Evolutionary conservation across 1,139 yeast genomes (phyloP), one percentile per base, ranked within the genome.

Genomic region (Saccharomyces uvarum): DNA sequence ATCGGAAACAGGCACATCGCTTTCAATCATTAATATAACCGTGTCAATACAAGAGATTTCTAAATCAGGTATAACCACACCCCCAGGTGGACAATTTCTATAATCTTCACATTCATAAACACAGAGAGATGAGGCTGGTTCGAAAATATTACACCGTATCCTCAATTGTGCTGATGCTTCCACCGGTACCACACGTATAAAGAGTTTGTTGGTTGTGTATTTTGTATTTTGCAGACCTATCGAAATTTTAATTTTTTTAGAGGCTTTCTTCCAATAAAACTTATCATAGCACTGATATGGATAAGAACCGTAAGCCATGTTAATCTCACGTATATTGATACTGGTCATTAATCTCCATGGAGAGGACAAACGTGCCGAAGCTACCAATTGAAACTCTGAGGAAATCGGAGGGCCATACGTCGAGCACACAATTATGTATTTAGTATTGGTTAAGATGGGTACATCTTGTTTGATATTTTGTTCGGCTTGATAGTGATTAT

Each of bases 391-490:
- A 19, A 38, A 38, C 11, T 16, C 26, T 13, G 7, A 19, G 50
- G 19, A 67, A 61, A 61, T 49, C 56, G 59, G 50, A 57, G 61
- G n/a, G 59, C 57, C 33, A 58, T 56, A 27, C 60, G 57, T 49
- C 5, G 69, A 77, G 6, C 68, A 69, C n/a, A 76, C 61, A 0
- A 74, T 54, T 8, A 67, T 61, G 57, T 76, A 76, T 8, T 67
- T 67, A 7, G 63, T 64, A 0, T 72, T 73, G 0, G 75, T 63
- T 0, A 78, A 77, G 1, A 83, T 67, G 2, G 66, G 64, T 5
- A 78, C 54, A 0, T 67, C 57, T 2, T 61, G 59, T 1, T 73
- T 59, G 1, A 65, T 57, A 42, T 64, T 60, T 3, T 66, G 65
- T 2, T 66, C 68, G 4, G 65, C 58, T 4, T 68, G 61, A 55